Conservation (phyloP, 2,329 filamentous ascomycete genomes). For the Cryphonectria naterciae region DNA sequence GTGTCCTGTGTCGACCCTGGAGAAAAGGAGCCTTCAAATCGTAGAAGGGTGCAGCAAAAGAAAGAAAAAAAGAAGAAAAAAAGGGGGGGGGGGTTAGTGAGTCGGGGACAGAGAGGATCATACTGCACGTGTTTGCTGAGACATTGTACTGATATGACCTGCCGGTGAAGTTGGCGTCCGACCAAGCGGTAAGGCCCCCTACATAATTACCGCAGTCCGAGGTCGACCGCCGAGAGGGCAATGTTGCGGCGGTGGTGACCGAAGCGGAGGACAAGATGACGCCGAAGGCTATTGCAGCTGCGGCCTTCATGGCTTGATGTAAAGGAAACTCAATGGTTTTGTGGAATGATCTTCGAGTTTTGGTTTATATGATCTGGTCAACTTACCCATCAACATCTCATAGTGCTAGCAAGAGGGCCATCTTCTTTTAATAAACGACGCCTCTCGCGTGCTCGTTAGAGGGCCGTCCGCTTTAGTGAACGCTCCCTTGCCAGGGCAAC, state of each 20-base stretch:
- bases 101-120: background rate
- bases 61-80: too few species aligned
- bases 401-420: background rate
- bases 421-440: background rate
- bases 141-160: constrained; percentile 22
- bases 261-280: background rate
- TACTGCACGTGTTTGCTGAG: constrained; percentile 25
- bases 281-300: background rate
- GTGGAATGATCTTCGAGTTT: background rate
- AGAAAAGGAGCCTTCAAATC: background rate
- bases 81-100: too few species aligned
- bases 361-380: background rate
- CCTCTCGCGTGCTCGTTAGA: background rate
- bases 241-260: background rate
- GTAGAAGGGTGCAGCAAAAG: too few species aligned
- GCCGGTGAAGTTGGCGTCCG: constrained; percentile 26
- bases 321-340: background rate
- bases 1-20: background rate
- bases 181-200: constrained; percentile 20
- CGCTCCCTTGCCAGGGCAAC: background rate
- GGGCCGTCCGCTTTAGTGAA: background rate
- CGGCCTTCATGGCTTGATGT: background rate
- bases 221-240: constrained; percentile 7
- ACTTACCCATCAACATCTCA: background rate
- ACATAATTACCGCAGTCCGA: constrained; percentile 7